Evolutionary conservation across 495 filamentous ascomycete genomes (phyloP).

Genomic region (Talaromyces adpressus): DNA sequence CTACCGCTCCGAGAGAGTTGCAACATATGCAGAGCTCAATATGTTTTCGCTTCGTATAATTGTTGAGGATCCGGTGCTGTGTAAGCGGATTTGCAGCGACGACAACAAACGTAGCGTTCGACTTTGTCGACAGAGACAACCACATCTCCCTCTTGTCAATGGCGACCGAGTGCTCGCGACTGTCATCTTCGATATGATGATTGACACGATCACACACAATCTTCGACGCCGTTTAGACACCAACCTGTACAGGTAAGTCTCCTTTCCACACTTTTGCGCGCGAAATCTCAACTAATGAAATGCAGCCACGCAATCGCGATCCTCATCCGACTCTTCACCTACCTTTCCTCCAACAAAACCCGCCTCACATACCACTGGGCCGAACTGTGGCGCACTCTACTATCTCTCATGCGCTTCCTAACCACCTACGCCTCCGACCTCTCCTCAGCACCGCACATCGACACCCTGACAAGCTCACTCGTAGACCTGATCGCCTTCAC

Average conservation of each 20-base stretch:
- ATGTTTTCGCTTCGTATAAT: conserved; percentile 79
- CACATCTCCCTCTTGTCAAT: conserved; percentile 70
- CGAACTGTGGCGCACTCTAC: conserved; percentile 83
- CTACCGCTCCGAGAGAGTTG: conserved; percentile 69
- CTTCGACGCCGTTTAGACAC: conserved; percentile 77
- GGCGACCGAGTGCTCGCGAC: conserved; percentile 66
- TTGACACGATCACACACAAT: conserved; percentile 93
- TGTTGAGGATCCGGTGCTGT: conserved; percentile 77
- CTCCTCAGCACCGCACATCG: conserved; percentile 53
- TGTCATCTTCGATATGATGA: conserved; percentile 73
- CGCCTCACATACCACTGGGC: conserved; percentile 88
- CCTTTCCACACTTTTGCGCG: neutral
- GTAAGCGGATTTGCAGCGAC: conserved; percentile 78
- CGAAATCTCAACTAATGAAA: neutral
- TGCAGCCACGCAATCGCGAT: conserved; percentile 56
- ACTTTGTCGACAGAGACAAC: conserved; percentile 83
- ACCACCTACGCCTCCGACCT: conserved; percentile 77
- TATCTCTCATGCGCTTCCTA: conserved; percentile 86
- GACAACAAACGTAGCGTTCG: conserved; percentile 70
- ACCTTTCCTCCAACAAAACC: conserved; percentile 71
- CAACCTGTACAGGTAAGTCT: conserved; percentile 62
- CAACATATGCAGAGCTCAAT: conserved; percentile 74
- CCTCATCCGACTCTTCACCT: conserved; percentile 72
- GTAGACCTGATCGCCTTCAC: conserved; percentile 81
- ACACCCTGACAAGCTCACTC: conserved; percentile 43